Base-by-base conservation (phyloP, 495 filamentous ascomycete genomes). In the Tetracladium setigerum region DNA sequence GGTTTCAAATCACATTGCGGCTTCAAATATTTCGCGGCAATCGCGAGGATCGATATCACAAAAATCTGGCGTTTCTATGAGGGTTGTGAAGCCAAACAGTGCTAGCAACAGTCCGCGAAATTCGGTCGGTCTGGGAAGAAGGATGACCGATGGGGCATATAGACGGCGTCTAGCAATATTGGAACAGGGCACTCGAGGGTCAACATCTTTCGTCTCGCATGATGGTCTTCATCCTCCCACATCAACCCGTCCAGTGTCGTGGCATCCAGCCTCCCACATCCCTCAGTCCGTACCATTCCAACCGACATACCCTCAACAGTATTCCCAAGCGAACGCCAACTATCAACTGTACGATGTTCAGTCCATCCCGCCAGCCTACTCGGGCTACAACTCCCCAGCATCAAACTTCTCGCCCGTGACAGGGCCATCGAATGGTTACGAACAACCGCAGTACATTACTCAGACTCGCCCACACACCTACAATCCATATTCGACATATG, bases 41-140 rank as follows among this genome's bases (percentile, higher is more conserved):
- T 69, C 70, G 30, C 66, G 66, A 45, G 56, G 61, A 17, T 66
- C 63, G 24, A 60, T 52, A 49, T 60, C 60, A 39, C 71, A 71
- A 47, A 65, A 66, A 46, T 49, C 49, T 16, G 56, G 59, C 15
- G 63, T 60, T 16, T 58, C 68, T 50, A 72, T 77, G 59, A 71
- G 82, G 51, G 68, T 87, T 41, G 69, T 71, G 42, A 87, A 89
- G 63, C 78, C 82, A 5, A 73, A 68, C 22, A 86, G 83, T 65
- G 78, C 80, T 41, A 57, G 73, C 61, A 86, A 79, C 66, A 88
- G 83, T 61, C 84, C 84, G 15, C 74, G 81, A 24, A 67, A 72
- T 6, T 57, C 64, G 9, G 61, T 63, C 2, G 50, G 68, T 51
- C 64, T 74, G 49, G 66, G 67, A 45, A 60, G 44, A 10, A 54